Base-by-base conservation (phyloP, 257 asterid species). In the Verbena officinalis region DNA sequence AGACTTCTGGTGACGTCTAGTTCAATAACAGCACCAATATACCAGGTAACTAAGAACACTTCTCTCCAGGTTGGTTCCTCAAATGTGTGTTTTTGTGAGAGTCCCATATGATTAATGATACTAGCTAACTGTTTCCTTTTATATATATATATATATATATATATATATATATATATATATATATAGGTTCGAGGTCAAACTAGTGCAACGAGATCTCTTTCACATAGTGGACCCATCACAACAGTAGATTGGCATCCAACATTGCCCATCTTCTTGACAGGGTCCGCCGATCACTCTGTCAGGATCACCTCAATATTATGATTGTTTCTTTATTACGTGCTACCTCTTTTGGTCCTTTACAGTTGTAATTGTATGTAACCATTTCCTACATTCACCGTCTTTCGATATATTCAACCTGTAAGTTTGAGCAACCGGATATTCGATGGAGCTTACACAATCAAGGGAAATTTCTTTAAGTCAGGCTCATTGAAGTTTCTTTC, bases 231-330 rank as follows among this genome's bases (percentile, higher is more conserved):
- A 59, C 46, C 87, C 17, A 77, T 93, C 78, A 93, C 97, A 53
- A 87, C 97, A 4, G 95, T 90, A 23, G 96, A 90, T 74, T 90
- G 99, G 99, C 99, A 93, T 81, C 99, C 97, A 30, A 78, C 86
- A 8, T 62, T 82, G 73, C 94, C 99, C 23, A 70, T 90, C 74
- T 90, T 81, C 81, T 78, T 93, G 81, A 90, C 96, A 33, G 98
- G 98, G 33, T 90, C 98, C 0, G 83, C 94, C 21, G 98, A 93
- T 87, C 84, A 90, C 69, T 90, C 98, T 2, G 95, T 89, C 40
- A 82, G 87, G 67, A 94, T 93, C 65, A 75, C 97, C 9, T 85
- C 95, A 9, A 74, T 85, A 30, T 30, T 56, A 20, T 89, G 84
- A 89, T 65, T 17, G 22, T 69, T 27, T 48, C 23, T 43, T 63